These are phyloP conservation scores for Trichophyton equinum DNA, from an alignment of 2,329 filamentous ascomycete species.

Conservation along the genomic window DNA sequence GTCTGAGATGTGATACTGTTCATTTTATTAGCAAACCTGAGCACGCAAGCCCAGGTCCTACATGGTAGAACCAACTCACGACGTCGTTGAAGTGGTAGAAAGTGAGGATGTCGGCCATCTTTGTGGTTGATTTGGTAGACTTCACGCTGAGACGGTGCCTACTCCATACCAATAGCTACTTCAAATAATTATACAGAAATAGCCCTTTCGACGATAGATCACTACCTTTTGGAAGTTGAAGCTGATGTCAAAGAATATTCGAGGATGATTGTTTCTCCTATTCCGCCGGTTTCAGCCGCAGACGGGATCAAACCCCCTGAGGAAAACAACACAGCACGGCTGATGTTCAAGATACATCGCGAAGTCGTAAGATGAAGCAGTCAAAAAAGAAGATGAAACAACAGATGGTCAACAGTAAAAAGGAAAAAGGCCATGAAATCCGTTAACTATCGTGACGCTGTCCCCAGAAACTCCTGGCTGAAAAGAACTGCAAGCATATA, in stretches of 20 bases:
- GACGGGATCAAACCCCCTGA: no score
- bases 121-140: background rate
- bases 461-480: background rate
- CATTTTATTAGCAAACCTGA: background rate
- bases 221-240: background rate
- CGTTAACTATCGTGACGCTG: background rate
- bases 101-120: background rate
- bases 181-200: no score
- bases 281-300: background rate
- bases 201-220: background rate
- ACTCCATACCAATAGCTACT: no score
- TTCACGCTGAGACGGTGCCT: no score
- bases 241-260: background rate
- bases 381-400: background rate
- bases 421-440: background rate
- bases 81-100: background rate
- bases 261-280: background rate
- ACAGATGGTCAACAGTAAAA: background rate
- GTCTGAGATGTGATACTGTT: background rate
- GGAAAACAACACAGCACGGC: no score
- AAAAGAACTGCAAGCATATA: background rate
- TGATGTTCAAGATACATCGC: background rate
- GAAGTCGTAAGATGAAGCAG: background rate
- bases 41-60: background rate
- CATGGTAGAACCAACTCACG: background rate